Evolutionary conservation across 1,139 yeast species (phyloP), one percentile per base, ranked within the genome.

Genomic region (Pneumocystis jirovecii): DNA sequence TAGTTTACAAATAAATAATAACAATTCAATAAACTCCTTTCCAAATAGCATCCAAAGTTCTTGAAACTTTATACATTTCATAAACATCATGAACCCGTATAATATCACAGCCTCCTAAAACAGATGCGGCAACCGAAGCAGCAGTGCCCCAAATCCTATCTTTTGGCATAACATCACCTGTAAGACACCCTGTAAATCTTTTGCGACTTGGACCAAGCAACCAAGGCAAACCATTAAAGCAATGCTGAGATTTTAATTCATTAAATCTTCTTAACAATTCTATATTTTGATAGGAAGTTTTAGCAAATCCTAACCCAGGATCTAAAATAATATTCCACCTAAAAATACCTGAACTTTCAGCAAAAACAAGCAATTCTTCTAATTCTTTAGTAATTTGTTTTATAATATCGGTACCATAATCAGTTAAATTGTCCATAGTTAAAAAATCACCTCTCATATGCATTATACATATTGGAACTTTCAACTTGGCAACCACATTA

Each of bases 271-370:
- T 81, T 39, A 93, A 79, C 0, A 90, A 71, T 15, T 81, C 80
- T 61, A 91, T 71, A 73, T 91, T 93, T 72, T 91, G 96, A 10
- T 74, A 70, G 61, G 81, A 72, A 65, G 80, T 81, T 74, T 93
- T 93, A 29, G 97, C 97, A 76, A 93, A 93, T 1, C 98, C 98
- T 64, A 93, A 76, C 0, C 98, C 98, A 0, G 99, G 98, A 74
- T 93, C 99, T 15, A 90, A 73, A 21, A 95, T 84, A 1, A 93
- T 77, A 75, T 93, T 97, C 96, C 97, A 93, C 74, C 95, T 84
- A 66, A 80, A 80, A 0, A 93, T 83, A 0, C 96, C 96, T 0
- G 76, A 76, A 0, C 71, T 73, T 63, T 82, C 76, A 10, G 96
- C 96, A 65, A 77, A 80, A 0, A 75, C 70, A 56, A 89, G 79